Evolutionary conservation across 2,329 filamentous ascomycete species (phyloP).

Genomic region (Ophiobolus disseminans): DNA sequence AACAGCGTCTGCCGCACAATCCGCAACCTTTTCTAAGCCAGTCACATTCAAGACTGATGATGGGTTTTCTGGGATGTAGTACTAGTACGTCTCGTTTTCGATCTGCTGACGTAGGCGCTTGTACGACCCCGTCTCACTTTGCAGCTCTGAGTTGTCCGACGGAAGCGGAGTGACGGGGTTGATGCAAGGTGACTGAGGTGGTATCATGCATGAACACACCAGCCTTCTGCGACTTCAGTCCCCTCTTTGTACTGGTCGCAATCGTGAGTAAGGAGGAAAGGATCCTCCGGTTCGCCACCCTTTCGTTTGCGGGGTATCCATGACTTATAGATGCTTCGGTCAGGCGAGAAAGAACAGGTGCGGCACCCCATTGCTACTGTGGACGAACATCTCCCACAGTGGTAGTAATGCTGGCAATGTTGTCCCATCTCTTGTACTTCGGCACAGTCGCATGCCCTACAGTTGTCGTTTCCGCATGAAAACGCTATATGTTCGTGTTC

Average conservation of each 20-base stretch:
- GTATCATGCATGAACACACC: neutral
- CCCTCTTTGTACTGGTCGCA: neutral
- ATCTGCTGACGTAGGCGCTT: too few relatives aligned
- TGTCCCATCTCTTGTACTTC: constrained; percentile 1
- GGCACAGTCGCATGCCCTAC: neutral
- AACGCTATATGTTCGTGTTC: constrained; percentile 1
- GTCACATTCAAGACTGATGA: too few relatives aligned
- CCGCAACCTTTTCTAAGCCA: too few relatives aligned
- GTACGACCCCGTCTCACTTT: too few relatives aligned
- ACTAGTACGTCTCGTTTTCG: too few relatives aligned
- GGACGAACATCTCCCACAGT: constrained; percentile 1
- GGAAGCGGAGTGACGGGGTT: neutral
- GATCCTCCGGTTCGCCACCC: neutral
- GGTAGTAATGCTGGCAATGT: constrained; percentile 4
- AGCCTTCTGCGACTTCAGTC: neutral
- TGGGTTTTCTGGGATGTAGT: too few relatives aligned
- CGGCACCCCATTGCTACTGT: constrained; percentile 3
- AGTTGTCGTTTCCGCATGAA: neutral
- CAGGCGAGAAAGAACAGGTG: neutral
- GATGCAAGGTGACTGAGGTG: neutral
- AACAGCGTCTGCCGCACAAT: too few relatives aligned
- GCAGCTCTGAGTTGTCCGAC: neutral
- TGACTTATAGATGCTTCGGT: constrained; percentile 4
- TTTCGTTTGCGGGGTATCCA: neutral
- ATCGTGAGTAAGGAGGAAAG: neutral